Base-by-base conservation (phyloP, 345 rosid species). In the Kandelia obovata region DNA sequence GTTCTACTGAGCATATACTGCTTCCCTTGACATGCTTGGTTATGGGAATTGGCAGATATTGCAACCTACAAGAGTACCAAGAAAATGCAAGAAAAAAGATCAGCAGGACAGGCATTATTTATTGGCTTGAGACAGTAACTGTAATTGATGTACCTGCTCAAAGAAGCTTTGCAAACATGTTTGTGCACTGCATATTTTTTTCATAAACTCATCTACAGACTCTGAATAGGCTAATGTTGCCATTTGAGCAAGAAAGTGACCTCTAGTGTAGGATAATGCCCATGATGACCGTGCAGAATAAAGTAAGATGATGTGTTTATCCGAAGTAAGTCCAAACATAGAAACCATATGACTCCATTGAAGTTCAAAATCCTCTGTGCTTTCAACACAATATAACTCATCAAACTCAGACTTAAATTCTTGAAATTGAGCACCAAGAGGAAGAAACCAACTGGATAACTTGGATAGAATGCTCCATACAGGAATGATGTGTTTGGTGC, bases 381-480 rank as follows among this genome's bases (percentile, higher is more conserved):
- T 78, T 78, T 83, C 97, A 34, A 78, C 73, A 49, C 78, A 88
- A 65, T 81, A 88, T 74, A 91, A 71, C 49, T 83, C 69, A 67
- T 91, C 89, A 73, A 94, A 87, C 73, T 85, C 87, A 32, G 83
- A 78, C 77, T 79, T 91, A 73, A 94, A 91, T 17, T 89, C 95
- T 66, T 80, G 84, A 75, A 79, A 85, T 68, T 80, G 98, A 37
- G 82, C 68, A 39, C 95, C 98, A 74, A 93, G 92, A 6, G 72
- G 66, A 59, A 64, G 73, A 58, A 91, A 94, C 98, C 98, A 94
- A 80, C 97, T 89, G 5, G 89, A 82, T 74, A 94, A 74, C 81
- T 87, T 94, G 73, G 96, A 86, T 26, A 82, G 75, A 53, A 94
- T 67, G 71, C 85, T 85, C 86, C 89, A 86, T 78, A 83, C 83